phyloP scores from a whole-genome alignment of 495 filamentous ascomycete species.

The Tuber melanosporum region DNA sequence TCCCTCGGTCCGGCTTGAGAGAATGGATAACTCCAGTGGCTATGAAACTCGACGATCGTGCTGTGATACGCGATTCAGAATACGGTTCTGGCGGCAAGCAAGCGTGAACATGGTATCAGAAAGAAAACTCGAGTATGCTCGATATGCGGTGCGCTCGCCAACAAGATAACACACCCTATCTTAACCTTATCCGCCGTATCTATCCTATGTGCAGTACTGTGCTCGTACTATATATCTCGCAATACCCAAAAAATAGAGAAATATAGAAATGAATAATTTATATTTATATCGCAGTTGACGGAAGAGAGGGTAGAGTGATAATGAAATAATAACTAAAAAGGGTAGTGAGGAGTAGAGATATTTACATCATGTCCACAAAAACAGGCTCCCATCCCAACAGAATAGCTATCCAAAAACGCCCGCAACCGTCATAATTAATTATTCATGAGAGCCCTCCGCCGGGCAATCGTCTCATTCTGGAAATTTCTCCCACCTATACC shows the following conservation, averaged over 20 bases:
- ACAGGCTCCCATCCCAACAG: not conserved
- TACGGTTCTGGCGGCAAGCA: not conserved
- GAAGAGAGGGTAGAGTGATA: not conserved
- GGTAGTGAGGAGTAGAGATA: not conserved
- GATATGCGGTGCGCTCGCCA: not conserved
- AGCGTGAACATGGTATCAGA: not conserved
- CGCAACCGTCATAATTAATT: not conserved
- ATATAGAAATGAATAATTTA: not conserved
- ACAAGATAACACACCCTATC: not conserved
- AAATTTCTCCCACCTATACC: conserved; percentile 19
- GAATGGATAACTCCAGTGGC: not conserved
- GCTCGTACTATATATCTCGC: not conserved
- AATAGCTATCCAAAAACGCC: not conserved
- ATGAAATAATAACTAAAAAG: conserved; percentile 10
- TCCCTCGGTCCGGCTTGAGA: not conserved
- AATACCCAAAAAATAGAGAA: not conserved
- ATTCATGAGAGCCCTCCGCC: conserved; percentile 15
- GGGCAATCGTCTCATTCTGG: conserved; percentile 25
- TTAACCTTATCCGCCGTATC: not conserved
- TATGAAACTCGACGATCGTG: not conserved
- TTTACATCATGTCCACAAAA: not conserved
- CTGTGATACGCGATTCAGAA: not conserved
- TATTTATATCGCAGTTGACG: not conserved
- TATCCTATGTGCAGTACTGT: not conserved
- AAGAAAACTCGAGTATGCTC: not conserved